Conservation (phyloP, 2,329 filamentous ascomycete species). For the Cytospora piceae region DNA sequence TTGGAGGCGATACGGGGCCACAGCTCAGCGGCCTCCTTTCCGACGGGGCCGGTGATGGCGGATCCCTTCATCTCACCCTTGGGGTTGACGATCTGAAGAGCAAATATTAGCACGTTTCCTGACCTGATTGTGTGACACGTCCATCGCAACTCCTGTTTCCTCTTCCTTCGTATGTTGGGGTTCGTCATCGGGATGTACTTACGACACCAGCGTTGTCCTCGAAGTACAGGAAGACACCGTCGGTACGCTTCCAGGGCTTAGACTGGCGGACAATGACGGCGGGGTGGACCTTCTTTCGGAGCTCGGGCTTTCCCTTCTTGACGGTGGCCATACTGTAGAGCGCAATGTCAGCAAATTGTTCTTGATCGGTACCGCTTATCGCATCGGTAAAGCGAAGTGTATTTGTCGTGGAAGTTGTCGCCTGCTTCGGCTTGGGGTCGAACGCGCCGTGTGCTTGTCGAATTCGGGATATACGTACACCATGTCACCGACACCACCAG, state of each 20-base stretch:
- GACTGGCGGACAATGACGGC: slow-evolving; percentile 98
- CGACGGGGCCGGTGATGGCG: slow-evolving; percentile 96
- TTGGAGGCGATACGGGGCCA: slow-evolving; percentile 99
- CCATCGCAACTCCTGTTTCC: not conserved
- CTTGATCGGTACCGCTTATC: not conserved
- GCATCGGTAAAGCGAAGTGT: not conserved
- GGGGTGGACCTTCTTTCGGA: slow-evolving; percentile 99
- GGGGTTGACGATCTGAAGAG: slow-evolving; percentile 90
- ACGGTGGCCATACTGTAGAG: slow-evolving; percentile 83
- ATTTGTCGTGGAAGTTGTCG: not conserved
- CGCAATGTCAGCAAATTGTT: slow-evolving; percentile 14
- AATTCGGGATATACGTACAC: slow-evolving; percentile 50
- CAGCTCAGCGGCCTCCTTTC: slow-evolving; percentile 99
- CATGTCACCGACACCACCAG: slow-evolving; percentile 99
- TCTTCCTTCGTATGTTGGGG: not conserved
- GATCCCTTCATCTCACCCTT: slow-evolving; percentile 99
- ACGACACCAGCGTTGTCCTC: slow-evolving; percentile 99
- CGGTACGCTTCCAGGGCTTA: slow-evolving; percentile 98
- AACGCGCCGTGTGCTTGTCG: not conserved
- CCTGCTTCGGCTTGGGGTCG: not conserved
- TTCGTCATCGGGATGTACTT: slow-evolving; percentile 50
- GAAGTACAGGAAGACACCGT: slow-evolving; percentile 99
- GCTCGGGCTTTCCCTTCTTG: slow-evolving; percentile 99
- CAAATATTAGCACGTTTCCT: slow-evolving; percentile 41
- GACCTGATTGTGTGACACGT: not conserved